Evolutionary conservation across 2,329 filamentous ascomycete species (phyloP).

Genomic region (Verticillium albo-atrum): DNA sequence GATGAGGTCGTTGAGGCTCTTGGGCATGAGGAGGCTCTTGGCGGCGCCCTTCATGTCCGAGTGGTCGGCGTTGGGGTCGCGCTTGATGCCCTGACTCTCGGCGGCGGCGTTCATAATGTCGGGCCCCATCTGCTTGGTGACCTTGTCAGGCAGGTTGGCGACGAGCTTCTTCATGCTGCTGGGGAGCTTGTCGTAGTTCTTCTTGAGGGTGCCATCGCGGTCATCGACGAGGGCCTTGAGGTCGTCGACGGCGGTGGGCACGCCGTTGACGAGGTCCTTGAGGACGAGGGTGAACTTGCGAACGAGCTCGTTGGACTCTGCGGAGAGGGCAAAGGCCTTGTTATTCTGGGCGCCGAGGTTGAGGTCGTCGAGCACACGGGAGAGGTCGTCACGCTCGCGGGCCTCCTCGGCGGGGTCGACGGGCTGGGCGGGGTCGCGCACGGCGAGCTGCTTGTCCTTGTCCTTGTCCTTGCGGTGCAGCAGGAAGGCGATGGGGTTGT

Average conservation of each 20-base stretch:
- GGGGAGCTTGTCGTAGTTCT: conserved; percentile 65
- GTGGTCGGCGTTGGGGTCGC: conserved; percentile 42
- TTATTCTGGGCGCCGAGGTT: conserved; percentile 83
- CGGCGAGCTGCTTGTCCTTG: conserved; percentile 26
- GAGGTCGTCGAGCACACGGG: conserved; percentile 74
- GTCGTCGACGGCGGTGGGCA: conserved; percentile 88
- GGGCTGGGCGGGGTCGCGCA: conserved; percentile 19
- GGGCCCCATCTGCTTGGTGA: conserved; percentile 71
- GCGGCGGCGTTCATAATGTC: conserved; percentile 77
- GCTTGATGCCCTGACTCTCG: conserved; percentile 64
- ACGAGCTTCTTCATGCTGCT: conserved; percentile 80
- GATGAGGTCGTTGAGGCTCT: conserved; percentile 72
- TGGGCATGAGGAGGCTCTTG: conserved; percentile 64
- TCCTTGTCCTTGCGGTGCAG: conserved; percentile 31
- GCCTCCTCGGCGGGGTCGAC: conserved; percentile 32
- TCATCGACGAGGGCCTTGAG: conserved; percentile 62
- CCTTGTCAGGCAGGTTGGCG: conserved; percentile 75
- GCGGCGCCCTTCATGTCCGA: conserved; percentile 49
- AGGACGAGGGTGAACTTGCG: conserved; percentile 84
- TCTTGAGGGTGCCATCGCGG: conserved; percentile 54
- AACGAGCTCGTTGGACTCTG: conserved; percentile 77
- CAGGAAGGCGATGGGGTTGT: conserved; percentile 27
- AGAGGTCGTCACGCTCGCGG: conserved; percentile 66
- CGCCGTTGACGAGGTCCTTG: conserved; percentile 87
- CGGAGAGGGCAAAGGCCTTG: conserved; percentile 77